phyloP scores from a whole-genome alignment of 2,329 filamentous ascomycete genomes.

The Colletotrichum tamarilloi region DNA sequence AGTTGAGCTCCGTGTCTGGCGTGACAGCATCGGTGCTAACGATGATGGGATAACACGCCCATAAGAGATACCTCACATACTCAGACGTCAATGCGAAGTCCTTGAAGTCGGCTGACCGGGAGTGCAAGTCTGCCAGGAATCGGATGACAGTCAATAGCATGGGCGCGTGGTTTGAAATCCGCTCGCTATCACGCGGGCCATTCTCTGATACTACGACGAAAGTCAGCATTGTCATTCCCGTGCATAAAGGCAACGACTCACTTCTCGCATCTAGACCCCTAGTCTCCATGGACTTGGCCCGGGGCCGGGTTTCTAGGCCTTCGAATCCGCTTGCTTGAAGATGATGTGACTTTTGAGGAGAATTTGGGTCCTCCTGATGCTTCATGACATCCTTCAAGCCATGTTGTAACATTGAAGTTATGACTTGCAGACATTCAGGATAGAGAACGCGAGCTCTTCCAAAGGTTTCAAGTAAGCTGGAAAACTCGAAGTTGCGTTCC shows the following conservation, averaged over 20 bases:
- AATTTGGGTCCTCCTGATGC: conserved; percentile 69
- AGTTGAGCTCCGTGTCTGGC: conserved; percentile 88
- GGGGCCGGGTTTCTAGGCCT: conserved; percentile 49
- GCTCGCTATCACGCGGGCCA: conserved; percentile 56
- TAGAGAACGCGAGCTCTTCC: conserved; percentile 75
- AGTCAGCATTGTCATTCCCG: conserved; percentile 29
- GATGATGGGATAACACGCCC: conserved; percentile 86
- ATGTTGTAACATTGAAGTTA: conserved; percentile 88
- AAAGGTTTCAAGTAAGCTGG: conserved; percentile 80
- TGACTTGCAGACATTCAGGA: conserved; percentile 81
- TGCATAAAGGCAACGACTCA: conserved; percentile 46
- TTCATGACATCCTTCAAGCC: conserved; percentile 79
- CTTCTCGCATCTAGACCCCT: conserved; percentile 67
- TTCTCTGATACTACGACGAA: conserved; percentile 45
- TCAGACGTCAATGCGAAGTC: conserved; percentile 85
- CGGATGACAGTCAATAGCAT: conserved; percentile 81
- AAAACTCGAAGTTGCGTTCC: conserved; percentile 78
- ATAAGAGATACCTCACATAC: conserved; percentile 83
- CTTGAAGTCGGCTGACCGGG: conserved; percentile 80
- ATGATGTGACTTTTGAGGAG: conserved; percentile 48
- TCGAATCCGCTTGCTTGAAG: conserved; percentile 38
- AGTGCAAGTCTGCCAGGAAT: conserved; percentile 83
- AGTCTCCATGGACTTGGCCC: conserved; percentile 73
- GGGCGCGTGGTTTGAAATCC: conserved; percentile 63
- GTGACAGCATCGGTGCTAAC: conserved; percentile 87